phyloP scores from a whole-genome alignment of 176 grass and related monocot species.

The Luzula sylvatica region DNA sequence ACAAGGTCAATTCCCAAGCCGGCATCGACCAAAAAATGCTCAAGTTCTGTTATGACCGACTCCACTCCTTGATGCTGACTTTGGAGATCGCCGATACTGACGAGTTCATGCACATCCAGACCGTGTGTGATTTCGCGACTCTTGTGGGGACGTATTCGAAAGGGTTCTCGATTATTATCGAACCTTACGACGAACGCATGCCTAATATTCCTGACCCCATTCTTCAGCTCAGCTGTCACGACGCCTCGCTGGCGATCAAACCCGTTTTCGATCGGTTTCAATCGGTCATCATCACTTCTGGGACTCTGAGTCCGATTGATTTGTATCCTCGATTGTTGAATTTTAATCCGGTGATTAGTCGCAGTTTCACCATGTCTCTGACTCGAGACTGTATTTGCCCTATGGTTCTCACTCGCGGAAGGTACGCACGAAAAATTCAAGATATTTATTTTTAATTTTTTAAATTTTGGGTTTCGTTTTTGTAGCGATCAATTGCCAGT shows the following conservation, averaged over 20 bases:
- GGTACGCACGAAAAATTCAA: conserved; percentile 23
- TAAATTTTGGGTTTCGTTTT: no score
- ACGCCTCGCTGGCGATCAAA: conserved; percentile 90
- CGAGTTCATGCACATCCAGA: conserved; percentile 80
- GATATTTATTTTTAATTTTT: background rate
- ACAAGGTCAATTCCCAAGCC: conserved; percentile 56
- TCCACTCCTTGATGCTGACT: conserved; percentile 80
- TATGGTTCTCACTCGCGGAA: conserved; percentile 96
- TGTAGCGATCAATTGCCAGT: conserved; percentile 86
- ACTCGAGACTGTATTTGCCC: conserved; percentile 97
- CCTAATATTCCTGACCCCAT: conserved; percentile 81
- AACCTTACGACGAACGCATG: conserved; percentile 93
- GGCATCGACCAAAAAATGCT: conserved; percentile 98
- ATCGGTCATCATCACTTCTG: conserved; percentile 89
- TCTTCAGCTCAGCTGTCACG: conserved; percentile 94
- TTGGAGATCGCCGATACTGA: conserved; percentile 86
- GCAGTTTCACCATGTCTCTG: conserved; percentile 95
- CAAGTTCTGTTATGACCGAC: conserved; percentile 83
- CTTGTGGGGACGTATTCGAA: conserved; percentile 74
- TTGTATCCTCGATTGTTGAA: conserved; percentile 88
- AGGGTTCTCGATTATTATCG: conserved; percentile 93
- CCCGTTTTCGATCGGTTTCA: conserved; percentile 91
- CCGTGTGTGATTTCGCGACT: conserved; percentile 82
- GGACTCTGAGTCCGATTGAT: conserved; percentile 90
- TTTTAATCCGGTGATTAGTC: conserved; percentile 95